These are phyloP conservation scores for Scutellaria baicalensis DNA, from an alignment of 257 asterid species.

Conservation along the genomic window DNA sequence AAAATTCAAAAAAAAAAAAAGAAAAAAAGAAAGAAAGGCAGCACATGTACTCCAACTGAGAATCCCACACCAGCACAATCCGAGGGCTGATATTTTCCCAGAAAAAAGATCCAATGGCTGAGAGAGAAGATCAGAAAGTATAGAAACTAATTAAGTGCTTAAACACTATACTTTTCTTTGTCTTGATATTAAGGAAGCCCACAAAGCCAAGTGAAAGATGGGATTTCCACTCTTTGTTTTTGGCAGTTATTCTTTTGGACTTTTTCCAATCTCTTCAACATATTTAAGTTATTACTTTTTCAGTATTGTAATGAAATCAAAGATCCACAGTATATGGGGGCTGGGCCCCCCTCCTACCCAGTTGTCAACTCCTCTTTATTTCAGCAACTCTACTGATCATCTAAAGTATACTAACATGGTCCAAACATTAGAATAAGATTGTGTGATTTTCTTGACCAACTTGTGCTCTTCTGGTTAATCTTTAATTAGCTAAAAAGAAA, in stretches of 20 bases:
- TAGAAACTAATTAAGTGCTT: conserved; percentile 19
- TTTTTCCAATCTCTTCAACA: conserved; percentile 23
- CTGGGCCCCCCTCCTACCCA: conserved; percentile 18
- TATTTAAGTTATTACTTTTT: background rate
- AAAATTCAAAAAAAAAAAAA: background rate
- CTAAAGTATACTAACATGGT: conserved; percentile 2
- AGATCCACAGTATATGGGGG: conserved; percentile 37
- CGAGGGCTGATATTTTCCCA: background rate
- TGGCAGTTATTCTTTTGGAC: conserved; percentile 30
- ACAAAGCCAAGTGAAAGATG: conserved; percentile 28
- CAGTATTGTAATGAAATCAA: conserved; percentile 11
- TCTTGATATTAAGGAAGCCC: conserved; percentile 32
- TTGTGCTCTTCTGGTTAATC: background rate
- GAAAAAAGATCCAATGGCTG: conserved; percentile 1
- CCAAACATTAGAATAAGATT: background rate
- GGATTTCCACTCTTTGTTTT: conserved; percentile 33
- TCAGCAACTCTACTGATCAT: conserved; percentile 18
- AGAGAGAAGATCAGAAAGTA: background rate
- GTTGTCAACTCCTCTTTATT: conserved; percentile 34
- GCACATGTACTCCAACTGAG: conserved; percentile 38
- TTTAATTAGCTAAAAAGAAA: background rate
- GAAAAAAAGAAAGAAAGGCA: conserved; percentile 26
- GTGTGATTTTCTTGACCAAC: conserved; percentile 6
- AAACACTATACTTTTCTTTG: conserved; percentile 26
- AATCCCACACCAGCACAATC: conserved; percentile 23